Evolutionary conservation across 129 eudicot species (phyloP).

Genomic region (Erigeron canadensis): DNA sequence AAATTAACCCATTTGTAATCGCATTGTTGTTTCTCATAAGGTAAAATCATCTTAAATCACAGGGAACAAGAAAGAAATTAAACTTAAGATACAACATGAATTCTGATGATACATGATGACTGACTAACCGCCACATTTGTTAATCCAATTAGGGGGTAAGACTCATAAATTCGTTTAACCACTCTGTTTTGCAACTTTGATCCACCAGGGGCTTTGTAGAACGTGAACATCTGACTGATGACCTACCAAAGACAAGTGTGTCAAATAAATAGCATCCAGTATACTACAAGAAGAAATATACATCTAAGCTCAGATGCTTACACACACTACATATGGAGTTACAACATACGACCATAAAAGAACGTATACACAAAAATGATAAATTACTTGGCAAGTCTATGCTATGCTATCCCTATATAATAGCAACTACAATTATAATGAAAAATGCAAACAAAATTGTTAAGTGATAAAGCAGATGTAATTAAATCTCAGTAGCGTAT

Average conservation of each 20-base stretch:
- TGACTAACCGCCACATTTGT: conserved; percentile 40
- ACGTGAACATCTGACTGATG: conserved; percentile 29
- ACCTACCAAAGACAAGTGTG: conserved; percentile 23
- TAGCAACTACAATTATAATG: too few relatives aligned
- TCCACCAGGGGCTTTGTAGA: conserved; percentile 21
- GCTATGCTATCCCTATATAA: too few relatives aligned
- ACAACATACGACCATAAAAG: too few relatives aligned
- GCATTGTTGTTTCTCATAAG: neutral
- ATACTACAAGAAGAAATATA: neutral
- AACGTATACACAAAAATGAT: neutral
- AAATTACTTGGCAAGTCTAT: too few relatives aligned
- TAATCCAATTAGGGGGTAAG: conserved; percentile 35
- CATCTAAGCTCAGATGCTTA: conserved; percentile 14
- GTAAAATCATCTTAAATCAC: neutral
- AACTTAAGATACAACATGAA: neutral
- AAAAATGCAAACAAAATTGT: too few relatives aligned
- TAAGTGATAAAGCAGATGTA: neutral
- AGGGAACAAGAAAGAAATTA: neutral
- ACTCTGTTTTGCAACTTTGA: conserved; percentile 6
- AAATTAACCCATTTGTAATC: neutral
- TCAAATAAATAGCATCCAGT: neutral
- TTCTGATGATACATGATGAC: conserved; percentile 10
- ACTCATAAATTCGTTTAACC: conserved; percentile 8
- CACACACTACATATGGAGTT: too few relatives aligned
- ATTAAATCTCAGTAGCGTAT: neutral